Percentiles rank a stretch among this genome's conserved stretches.
phyloP scores from a whole-genome alignment of 331 rosid species.

The Cydonia oblonga region DNA sequence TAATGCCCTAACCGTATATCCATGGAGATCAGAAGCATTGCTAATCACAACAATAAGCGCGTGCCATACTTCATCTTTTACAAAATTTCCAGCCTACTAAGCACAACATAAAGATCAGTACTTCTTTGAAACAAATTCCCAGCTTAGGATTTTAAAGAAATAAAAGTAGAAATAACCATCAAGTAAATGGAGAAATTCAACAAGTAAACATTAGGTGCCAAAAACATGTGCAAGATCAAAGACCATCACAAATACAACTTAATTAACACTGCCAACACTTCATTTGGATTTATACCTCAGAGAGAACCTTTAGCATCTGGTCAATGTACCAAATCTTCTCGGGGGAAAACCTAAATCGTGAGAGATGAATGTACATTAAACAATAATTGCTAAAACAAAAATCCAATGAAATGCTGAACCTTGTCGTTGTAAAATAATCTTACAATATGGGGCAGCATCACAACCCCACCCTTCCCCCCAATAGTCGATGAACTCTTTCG shows the following conservation, averaged over 20 bases:
- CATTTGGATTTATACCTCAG: slow-evolving; percentile 69
- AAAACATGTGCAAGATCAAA: background rate
- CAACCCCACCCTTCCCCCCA: background rate
- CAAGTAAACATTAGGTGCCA: background rate
- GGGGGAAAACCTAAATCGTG: slow-evolving; percentile 71
- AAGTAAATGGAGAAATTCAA: background rate
- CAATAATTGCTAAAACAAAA: background rate
- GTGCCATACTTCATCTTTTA: slow-evolving; percentile 96
- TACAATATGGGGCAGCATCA: background rate
- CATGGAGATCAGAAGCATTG: slow-evolving; percentile 95
- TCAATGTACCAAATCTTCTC: slow-evolving; percentile 98
- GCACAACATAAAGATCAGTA: slow-evolving; percentile 54
- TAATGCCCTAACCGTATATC: slow-evolving; percentile 77
- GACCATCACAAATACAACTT: background rate
- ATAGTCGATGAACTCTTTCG: too few species aligned
- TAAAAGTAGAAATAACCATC: background rate
- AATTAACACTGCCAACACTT: background rate
- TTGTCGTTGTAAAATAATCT: background rate
- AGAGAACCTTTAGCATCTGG: slow-evolving; percentile 96
- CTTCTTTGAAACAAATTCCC: slow-evolving; percentile 9
- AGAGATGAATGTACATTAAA: slow-evolving; percentile 24
- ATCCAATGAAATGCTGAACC: slow-evolving; percentile 2
- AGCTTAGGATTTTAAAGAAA: background rate
- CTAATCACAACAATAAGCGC: slow-evolving; percentile 76
- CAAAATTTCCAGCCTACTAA: slow-evolving; percentile 99